Evolutionary conservation across 148 eudicot species (phyloP).

Genomic region (Rhododendron kiyosumense): DNA sequence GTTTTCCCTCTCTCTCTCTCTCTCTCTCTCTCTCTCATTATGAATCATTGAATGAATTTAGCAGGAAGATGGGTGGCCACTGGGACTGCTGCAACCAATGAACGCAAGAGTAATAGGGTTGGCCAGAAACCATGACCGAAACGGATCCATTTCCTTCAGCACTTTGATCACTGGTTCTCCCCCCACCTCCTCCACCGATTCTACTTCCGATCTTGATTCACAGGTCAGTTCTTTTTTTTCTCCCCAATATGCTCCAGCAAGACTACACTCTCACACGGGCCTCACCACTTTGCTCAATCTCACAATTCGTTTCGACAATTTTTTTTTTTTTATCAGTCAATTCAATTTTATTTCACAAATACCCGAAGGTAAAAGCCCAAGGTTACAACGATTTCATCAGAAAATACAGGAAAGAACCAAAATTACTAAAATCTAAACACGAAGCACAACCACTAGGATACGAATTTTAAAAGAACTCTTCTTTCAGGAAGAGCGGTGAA

Average conservation of each 20-base stretch:
- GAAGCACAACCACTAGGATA: too few relatives aligned
- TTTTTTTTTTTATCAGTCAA: too few relatives aligned
- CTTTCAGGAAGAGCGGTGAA: too few relatives aligned
- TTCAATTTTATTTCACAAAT: too few relatives aligned
- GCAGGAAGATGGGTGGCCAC: conserved; percentile 68
- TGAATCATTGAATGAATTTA: neutral
- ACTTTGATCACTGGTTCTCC: conserved; percentile 39
- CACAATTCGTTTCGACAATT: too few relatives aligned
- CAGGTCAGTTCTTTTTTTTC: conserved; percentile 18
- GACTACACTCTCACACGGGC: too few relatives aligned
- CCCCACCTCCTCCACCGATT: conserved; percentile 28
- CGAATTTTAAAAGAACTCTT: too few relatives aligned
- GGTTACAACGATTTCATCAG: too few relatives aligned
- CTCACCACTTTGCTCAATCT: too few relatives aligned
- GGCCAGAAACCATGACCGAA: conserved; percentile 27
- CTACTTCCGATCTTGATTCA: conserved; percentile 46
- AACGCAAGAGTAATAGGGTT: conserved; percentile 37
- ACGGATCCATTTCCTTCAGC: conserved; percentile 45
- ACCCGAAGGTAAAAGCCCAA: too few relatives aligned
- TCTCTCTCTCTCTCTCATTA: neutral
- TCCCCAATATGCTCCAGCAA: neutral
- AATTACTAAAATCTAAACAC: too few relatives aligned
- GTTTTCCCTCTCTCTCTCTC: neutral
- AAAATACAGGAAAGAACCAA: too few relatives aligned
- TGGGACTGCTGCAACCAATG: conserved; percentile 52